A percentile compares a stretch with the other conserved stretches of the same genome.
Conservation (phyloP, 352 stramenopile species). For the Halophytophthora polymorphica region DNA sequence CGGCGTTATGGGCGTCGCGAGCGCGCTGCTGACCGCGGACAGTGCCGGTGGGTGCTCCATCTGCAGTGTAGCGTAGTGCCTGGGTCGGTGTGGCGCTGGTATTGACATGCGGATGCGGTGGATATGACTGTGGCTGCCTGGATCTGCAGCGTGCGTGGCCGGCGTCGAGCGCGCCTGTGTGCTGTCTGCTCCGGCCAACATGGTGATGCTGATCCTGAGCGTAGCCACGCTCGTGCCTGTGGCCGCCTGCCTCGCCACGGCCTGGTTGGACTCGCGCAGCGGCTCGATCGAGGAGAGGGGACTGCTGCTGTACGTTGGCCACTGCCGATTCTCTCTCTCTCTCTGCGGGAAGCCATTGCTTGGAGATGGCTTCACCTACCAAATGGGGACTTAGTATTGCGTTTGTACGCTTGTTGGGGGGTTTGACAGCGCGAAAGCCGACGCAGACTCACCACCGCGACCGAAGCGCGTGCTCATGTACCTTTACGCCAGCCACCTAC, state of each 20-base stretch:
- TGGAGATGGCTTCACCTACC: background rate
- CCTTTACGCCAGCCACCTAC: constrained; percentile 68
- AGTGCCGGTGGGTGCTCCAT: constrained; percentile 25
- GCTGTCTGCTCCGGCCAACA: constrained; percentile 40
- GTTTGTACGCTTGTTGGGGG: background rate
- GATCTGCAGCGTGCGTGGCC: constrained; percentile 27
- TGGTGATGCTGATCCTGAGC: constrained; percentile 61
- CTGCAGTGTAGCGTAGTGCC: background rate
- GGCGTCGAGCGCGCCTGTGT: constrained; percentile 35
- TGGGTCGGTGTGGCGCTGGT: background rate
- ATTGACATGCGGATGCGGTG: background rate
- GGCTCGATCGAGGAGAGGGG: constrained; percentile 15
- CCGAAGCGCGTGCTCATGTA: constrained; percentile 53
- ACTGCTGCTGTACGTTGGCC: constrained; percentile 28
- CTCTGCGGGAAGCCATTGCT: no score
- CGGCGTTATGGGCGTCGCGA: constrained; percentile 32
- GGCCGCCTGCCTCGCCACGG: constrained; percentile 28
- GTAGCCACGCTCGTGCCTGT: constrained; percentile 44
- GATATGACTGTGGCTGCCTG: background rate
- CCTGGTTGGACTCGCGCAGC: constrained; percentile 30
- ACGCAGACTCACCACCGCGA: constrained; percentile 5
- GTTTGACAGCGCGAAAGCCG: background rate
- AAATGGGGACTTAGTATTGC: background rate
- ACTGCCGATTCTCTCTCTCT: background rate
- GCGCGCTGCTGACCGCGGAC: constrained; percentile 34